These are phyloP conservation scores for Curvularia hawaiiensis DNA, from an alignment of 2,329 filamentous ascomycete species.

Conservation along the genomic window DNA sequence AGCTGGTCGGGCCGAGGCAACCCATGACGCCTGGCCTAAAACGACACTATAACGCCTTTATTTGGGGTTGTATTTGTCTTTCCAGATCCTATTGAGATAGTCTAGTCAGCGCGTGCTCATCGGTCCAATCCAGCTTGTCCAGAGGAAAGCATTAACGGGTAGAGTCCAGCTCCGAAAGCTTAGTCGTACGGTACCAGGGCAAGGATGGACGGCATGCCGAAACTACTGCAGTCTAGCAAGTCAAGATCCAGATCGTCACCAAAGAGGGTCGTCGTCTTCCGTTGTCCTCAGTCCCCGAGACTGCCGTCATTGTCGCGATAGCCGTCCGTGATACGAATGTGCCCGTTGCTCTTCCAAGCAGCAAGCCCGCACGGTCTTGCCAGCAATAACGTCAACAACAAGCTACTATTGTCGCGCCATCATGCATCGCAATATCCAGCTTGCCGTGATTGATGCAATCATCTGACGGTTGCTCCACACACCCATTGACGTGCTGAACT, in stretches of 20 bases:
- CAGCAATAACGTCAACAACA: not conserved
- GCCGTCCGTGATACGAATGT: constrained; percentile 4
- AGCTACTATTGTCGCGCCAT: constrained; percentile 16
- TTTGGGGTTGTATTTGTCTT: constrained; percentile 82
- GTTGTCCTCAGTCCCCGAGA: not conserved
- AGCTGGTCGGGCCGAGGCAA: constrained; percentile 6
- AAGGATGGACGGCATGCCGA: constrained; percentile 9
- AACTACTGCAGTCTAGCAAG: constrained; percentile 6
- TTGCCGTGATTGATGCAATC: constrained; percentile 13
- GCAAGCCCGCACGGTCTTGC: constrained; percentile 4
- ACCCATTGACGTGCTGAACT: constrained; percentile 9
- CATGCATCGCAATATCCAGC: constrained; percentile 19
- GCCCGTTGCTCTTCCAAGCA: constrained; percentile 8
- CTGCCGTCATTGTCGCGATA: constrained; percentile 16
- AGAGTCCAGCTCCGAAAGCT: constrained; percentile 5
- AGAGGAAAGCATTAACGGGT: not conserved
- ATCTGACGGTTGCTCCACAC: constrained; percentile 16
- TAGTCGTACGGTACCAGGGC: not conserved
- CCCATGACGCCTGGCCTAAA: not conserved
- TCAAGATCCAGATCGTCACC: constrained; percentile 11
- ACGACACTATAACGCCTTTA: constrained; percentile 27
- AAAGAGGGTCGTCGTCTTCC: not conserved
- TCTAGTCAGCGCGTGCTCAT: constrained; percentile 34
- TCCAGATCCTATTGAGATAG: constrained; percentile 79
- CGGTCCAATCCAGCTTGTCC: constrained; percentile 2